Base-by-base conservation (phyloP, 176 grass and related monocot genomes). In the Carex scoparia region DNA sequence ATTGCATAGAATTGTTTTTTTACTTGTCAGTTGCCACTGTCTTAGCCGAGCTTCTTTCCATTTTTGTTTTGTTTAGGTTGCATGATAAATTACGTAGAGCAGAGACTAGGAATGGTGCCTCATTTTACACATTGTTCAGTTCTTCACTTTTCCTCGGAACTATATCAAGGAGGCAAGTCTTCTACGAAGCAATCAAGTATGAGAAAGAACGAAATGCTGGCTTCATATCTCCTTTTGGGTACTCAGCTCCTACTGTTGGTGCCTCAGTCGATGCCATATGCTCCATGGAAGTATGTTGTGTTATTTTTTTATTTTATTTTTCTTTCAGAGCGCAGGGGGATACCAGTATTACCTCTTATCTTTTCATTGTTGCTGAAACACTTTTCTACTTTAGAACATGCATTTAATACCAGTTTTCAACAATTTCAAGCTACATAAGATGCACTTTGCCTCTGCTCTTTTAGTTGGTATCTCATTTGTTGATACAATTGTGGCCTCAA, bases 201-300 rank as follows among this genome's bases (percentile, higher is more conserved):
- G 93, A 98, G 84, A 95, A 86, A 84, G 93, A 98, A 69, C 89
- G 93, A n/a, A 98, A 98, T 93, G 96, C 89, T 71, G 93, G 93
- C 38, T 98, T 94, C 93, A 9, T 98, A 89, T 98, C 96, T 66
- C 96, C 96, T 86, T 98, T 95, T 98, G 96, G 96, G 75, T 98
- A 98, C 57, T 98, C 93, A 62, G 88, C 96, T 59, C 88, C 96
- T 85, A 95, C 96, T 59, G 91, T 98, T 40, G 90, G 88, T 73
- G 85, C 93, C 53, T 91, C 88, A 19, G 83, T 92, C 54, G 85
- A 95, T 90, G 83, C 91, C 87, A 88, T 95, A 65, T 95, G 87
- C 81, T 95, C 90, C 51, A 92, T 95, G 90, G 91, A 98, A 91
- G 96, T 98, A 89, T 30, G 72, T 64, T 90, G 56, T 85, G 15